Conservation (phyloP, 2,329 filamentous ascomycete species). For the Colletotrichum cereale region DNA sequence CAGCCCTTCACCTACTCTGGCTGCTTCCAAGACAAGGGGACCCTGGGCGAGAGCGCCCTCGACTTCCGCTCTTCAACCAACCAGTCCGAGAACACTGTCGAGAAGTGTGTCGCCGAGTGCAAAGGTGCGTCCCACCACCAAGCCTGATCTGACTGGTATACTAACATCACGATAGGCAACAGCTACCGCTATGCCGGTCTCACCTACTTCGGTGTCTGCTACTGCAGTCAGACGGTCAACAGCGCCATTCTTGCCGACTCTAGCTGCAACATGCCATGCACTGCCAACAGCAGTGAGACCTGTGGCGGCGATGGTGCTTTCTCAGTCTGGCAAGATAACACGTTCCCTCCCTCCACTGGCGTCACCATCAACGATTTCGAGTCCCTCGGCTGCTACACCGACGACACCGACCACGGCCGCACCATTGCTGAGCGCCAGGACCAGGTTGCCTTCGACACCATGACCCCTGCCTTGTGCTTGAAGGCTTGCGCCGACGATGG, state of each 20-base stretch:
- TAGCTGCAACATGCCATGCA: slow-evolving; percentile 70
- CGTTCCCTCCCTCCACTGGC: slow-evolving; percentile 58
- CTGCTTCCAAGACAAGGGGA: slow-evolving; percentile 57
- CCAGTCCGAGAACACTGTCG: slow-evolving; percentile 58
- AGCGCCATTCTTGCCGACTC: slow-evolving; percentile 64
- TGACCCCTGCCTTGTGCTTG: slow-evolving; percentile 60
- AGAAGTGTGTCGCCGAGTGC: slow-evolving; percentile 62
- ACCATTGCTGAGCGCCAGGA: slow-evolving; percentile 60
- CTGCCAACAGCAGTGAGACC: slow-evolving; percentile 56
- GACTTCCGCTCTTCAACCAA: slow-evolving; percentile 56
- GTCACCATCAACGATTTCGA: slow-evolving; percentile 65
- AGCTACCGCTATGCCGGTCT: slow-evolving; percentile 65
- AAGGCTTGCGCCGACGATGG: slow-evolving; percentile 56
- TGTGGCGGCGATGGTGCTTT: slow-evolving; percentile 63
- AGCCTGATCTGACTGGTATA: not conserved
- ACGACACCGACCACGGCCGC: slow-evolving; percentile 55
- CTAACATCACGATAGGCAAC: slow-evolving; percentile 51
- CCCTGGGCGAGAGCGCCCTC: slow-evolving; percentile 48
- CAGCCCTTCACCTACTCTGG: slow-evolving; percentile 62
- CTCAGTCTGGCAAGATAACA: slow-evolving; percentile 63
- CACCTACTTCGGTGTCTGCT: slow-evolving; percentile 65
- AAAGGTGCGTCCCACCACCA: slow-evolving; percentile 53
- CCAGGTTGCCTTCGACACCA: slow-evolving; percentile 48
- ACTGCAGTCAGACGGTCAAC: slow-evolving; percentile 64
- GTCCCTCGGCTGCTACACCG: slow-evolving; percentile 72